Percentiles rank a stretch among this genome's conserved stretches.
phyloP scores from a whole-genome alignment of 495 filamentous ascomycete genomes.

The Tetracladium marchalianum region DNA sequence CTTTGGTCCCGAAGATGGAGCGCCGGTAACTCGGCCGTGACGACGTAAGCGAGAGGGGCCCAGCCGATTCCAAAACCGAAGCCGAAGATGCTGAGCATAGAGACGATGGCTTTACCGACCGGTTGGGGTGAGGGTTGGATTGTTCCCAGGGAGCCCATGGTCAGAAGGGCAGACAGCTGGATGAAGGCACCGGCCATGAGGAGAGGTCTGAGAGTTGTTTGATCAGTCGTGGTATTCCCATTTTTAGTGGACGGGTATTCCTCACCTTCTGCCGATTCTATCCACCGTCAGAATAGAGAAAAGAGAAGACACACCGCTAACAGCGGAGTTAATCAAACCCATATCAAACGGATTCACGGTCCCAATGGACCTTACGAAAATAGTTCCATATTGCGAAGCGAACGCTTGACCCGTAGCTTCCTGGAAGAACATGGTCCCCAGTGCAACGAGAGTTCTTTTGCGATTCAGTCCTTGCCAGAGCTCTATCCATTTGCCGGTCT shows the following conservation, averaged over 20 bases:
- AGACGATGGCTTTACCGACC: too few species aligned
- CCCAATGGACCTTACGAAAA: constrained; percentile 27
- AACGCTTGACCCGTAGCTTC: constrained; percentile 28
- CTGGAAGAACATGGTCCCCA: constrained; percentile 24
- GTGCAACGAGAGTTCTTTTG: constrained; percentile 25
- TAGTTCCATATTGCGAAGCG: constrained; percentile 23
- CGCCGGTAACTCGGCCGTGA: constrained; percentile 14
- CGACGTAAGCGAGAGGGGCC: constrained; percentile 16
- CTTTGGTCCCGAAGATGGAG: constrained; percentile 16
- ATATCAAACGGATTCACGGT: constrained; percentile 26
- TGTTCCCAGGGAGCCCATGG: too few species aligned
- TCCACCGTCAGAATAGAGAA: not conserved
- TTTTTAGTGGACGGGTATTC: too few species aligned
- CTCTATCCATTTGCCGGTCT: constrained; percentile 21
- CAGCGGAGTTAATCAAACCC: constrained; percentile 11
- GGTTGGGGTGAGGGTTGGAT: too few species aligned
- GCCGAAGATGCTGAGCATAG: too few species aligned
- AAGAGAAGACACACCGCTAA: not conserved
- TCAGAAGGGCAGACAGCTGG: constrained; percentile 5
- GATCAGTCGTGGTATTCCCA: too few species aligned
- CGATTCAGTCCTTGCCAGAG: constrained; percentile 22
- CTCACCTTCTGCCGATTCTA: too few species aligned
- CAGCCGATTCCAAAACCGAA: not conserved
- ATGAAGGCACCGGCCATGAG: constrained; percentile 10
- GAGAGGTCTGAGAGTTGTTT: constrained; percentile 8